Evolutionary conservation across 371 early-diverging fungal genomes (phyloP).

Genomic region (Zychaea mexicana): DNA sequence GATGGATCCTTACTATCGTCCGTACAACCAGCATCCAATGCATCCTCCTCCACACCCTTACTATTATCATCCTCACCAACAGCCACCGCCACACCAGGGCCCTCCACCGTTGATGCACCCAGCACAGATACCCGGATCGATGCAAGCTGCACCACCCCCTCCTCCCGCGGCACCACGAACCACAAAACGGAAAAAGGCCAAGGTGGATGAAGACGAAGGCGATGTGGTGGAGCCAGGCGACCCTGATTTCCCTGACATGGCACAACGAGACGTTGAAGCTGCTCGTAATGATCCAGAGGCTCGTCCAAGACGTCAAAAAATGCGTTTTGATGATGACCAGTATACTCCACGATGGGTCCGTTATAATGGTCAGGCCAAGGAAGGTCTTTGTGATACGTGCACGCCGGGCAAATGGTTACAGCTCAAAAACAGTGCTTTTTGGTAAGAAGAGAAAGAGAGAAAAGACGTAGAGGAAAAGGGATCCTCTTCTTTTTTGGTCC

Average conservation of each 20-base stretch:
- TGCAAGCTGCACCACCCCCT: constrained; percentile 4
- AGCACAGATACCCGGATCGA: background rate
- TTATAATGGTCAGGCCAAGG: constrained; percentile 76
- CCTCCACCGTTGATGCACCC: constrained; percentile 2
- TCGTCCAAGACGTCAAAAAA: constrained; percentile 66
- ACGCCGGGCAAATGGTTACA: constrained; percentile 89
- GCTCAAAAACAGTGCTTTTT: constrained; percentile 90
- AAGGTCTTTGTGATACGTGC: constrained; percentile 90
- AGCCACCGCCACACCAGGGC: constrained; percentile 6
- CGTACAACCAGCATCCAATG: background rate
- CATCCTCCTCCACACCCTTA: constrained; percentile 21
- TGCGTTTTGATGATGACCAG: constrained; percentile 76
- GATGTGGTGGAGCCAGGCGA: constrained; percentile 32
- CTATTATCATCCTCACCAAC: constrained; percentile 13
- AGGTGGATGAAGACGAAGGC: constrained; percentile 25
- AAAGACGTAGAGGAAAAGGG: too few relatives aligned
- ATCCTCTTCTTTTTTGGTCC: too few relatives aligned
- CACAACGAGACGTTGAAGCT: constrained; percentile 45
- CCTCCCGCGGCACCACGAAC: background rate
- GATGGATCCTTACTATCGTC: constrained; percentile 8
- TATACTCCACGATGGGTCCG: constrained; percentile 93
- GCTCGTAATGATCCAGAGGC: constrained; percentile 48
- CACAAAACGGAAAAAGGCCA: constrained; percentile 1
- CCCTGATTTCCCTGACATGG: constrained; percentile 50
- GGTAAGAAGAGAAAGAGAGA: too few relatives aligned